These are phyloP conservation scores for Boletus vinaceobasis DNA, from an alignment of 768 basidiomycete species.

Conservation along the genomic window DNA sequence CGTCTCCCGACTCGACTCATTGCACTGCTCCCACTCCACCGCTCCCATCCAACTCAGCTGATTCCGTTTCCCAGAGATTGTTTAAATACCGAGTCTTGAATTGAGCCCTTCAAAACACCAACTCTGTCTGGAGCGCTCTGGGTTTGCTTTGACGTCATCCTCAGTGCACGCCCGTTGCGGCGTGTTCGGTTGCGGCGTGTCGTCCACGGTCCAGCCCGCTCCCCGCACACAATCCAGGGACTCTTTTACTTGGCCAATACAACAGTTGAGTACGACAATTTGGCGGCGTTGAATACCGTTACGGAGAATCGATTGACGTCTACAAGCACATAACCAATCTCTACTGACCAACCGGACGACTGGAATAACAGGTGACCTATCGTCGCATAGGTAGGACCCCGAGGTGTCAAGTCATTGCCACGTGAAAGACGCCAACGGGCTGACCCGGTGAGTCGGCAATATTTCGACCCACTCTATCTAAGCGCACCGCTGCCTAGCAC, in stretches of 20 bases:
- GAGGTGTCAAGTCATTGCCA: not conserved
- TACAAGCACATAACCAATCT: not conserved
- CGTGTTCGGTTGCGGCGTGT: slow-evolving; percentile 8
- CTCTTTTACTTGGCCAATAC: not conserved
- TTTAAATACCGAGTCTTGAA: not conserved
- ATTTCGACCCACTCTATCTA: not conserved
- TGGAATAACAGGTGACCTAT: not conserved
- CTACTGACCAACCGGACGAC: not conserved
- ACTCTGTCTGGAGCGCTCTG: not conserved
- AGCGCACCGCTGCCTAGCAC: not conserved
- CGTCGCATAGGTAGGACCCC: not conserved
- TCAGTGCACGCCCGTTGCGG: not conserved
- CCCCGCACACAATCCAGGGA: not conserved
- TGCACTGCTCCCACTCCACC: not conserved
- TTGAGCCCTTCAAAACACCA: not conserved
- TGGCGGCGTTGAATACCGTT: not conserved
- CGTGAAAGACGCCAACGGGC: not conserved
- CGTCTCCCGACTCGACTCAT: not conserved
- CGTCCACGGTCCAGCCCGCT: not conserved
- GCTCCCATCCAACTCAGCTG: not conserved
- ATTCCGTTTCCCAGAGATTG: not conserved
- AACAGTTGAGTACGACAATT: not conserved
- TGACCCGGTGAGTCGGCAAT: not conserved
- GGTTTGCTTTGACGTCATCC: slow-evolving; percentile 6
- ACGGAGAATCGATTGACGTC: not conserved